Percentiles rank a stretch among this genome's conserved stretches.
phyloP scores from a whole-genome alignment of 768 basidiomycete genomes.

The Udeniomyces megalosporus region DNA sequence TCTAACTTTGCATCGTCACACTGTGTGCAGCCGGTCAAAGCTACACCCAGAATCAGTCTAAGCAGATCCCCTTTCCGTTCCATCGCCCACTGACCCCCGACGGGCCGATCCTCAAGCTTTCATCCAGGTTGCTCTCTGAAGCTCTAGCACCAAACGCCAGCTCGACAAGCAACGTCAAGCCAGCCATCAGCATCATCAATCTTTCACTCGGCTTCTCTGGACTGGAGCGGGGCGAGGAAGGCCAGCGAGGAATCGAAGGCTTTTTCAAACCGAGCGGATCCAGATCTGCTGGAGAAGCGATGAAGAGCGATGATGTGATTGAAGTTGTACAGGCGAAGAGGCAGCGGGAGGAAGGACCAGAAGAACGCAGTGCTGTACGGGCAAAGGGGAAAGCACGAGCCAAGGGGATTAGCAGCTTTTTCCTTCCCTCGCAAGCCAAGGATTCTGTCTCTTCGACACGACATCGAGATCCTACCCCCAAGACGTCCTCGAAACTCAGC shows the following conservation, averaged over 20 bases:
- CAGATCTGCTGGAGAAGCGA: neutral
- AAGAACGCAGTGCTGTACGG: too few relatives aligned
- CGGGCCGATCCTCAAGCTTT: constrained; percentile 48
- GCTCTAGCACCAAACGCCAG: constrained; percentile 40
- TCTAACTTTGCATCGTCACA: neutral
- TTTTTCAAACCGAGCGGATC: constrained; percentile 40
- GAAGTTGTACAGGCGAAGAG: neutral
- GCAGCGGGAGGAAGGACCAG: neutral
- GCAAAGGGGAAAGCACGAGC: neutral
- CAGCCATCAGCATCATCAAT: constrained; percentile 48
- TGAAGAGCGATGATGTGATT: neutral
- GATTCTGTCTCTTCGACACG: neutral
- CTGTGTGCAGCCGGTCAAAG: neutral
- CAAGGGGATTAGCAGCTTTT: neutral
- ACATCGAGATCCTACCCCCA: too few relatives aligned
- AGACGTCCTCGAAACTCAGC: too few relatives aligned
- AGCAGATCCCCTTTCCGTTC: constrained; percentile 78
- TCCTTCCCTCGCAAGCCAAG: neutral
- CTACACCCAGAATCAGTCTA: constrained; percentile 37
- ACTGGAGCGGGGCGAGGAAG: constrained; percentile 54
- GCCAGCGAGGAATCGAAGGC: constrained; percentile 73
- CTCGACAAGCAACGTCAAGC: constrained; percentile 23
- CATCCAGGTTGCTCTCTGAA: constrained; percentile 72
- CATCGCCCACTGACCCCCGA: constrained; percentile 56
- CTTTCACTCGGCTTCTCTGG: constrained; percentile 62